Evolutionary conservation across 768 basidiomycete genomes (phyloP).

Genomic region (Suillus subalutaceus): DNA sequence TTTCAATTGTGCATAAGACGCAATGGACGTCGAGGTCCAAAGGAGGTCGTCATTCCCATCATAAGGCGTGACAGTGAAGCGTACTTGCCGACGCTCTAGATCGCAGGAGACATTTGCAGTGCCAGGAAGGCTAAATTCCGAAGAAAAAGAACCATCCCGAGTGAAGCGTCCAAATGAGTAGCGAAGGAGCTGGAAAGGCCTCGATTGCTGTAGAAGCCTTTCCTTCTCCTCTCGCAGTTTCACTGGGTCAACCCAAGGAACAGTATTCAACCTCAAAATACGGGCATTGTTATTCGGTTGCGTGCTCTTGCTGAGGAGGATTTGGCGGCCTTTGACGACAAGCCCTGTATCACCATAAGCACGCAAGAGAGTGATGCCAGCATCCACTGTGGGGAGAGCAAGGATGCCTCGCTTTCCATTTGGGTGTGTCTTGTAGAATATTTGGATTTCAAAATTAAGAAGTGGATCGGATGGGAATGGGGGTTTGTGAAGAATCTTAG

Average conservation of each 20-base stretch:
- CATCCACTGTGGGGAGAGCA: conserved; percentile 27
- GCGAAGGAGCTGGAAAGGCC: conserved; percentile 23
- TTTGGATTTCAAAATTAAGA: conserved; percentile 37
- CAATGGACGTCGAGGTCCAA: conserved; percentile 10
- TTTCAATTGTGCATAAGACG: conserved; percentile 22
- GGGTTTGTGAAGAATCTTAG: conserved; percentile 34
- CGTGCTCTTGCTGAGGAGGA: conserved; percentile 26
- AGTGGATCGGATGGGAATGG: conserved; percentile 31
- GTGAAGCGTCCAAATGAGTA: conserved; percentile 42
- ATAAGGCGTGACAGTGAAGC: conserved; percentile 29
- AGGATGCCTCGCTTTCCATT: conserved; percentile 35
- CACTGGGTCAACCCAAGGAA: conserved; percentile 35
- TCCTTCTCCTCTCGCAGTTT: conserved; percentile 27
- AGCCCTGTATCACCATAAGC: conserved; percentile 31
- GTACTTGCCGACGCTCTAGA: conserved; percentile 33
- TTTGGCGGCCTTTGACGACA: conserved; percentile 25
- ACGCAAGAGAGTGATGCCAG: conserved; percentile 29
- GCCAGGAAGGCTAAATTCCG: conserved; percentile 32
- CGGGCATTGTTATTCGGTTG: conserved; percentile 25
- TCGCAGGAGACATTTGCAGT: conserved; percentile 39
- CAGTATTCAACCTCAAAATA: conserved; percentile 27
- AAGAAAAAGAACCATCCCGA: conserved; percentile 36
- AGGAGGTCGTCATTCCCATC: not conserved
- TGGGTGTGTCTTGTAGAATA: conserved; percentile 27
- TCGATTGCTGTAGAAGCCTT: conserved; percentile 23